A percentile compares a stretch with the other conserved stretches of the same genome.
Conservation (phyloP, 192 early-diverging fungal genomes). For the Globomyces pollinis-pini region DNA sequence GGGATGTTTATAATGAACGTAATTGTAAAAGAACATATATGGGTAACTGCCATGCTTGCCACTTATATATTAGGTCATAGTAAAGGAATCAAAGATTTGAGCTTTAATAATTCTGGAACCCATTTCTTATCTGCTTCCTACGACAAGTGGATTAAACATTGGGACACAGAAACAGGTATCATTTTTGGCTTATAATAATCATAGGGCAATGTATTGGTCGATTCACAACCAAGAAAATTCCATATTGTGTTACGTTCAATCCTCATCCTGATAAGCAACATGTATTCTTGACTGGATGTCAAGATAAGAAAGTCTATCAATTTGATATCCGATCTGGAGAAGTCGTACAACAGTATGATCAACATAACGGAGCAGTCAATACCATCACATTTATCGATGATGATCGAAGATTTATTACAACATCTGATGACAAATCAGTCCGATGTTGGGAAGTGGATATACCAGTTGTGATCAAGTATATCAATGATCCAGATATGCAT, state of each 20-base stretch:
- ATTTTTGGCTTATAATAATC: slow-evolving; percentile 32
- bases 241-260: slow-evolving; percentile 86
- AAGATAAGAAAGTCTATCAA: slow-evolving; percentile 88
- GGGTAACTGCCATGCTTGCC: too few relatives aligned
- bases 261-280: slow-evolving; percentile 82
- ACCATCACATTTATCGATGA: slow-evolving; percentile 96
- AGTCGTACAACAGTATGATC: slow-evolving; percentile 90
- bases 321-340: slow-evolving; percentile 80
- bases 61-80: too few relatives aligned
- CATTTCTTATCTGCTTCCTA: slow-evolving; percentile 82
- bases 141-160: slow-evolving; percentile 88
- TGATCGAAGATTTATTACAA: slow-evolving; percentile 88
- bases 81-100: slow-evolving; percentile 87
- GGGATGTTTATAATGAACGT: slow-evolving; percentile 93
- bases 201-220: slow-evolving; percentile 72
- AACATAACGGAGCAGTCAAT: slow-evolving; percentile 94
- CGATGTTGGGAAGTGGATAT: slow-evolving; percentile 98
- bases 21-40: slow-evolving; percentile 73
- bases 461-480: slow-evolving; percentile 95
- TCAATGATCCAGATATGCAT: slow-evolving; percentile 95
- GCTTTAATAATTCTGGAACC: slow-evolving; percentile 79
- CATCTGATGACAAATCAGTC: slow-evolving; percentile 94
- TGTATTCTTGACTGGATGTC: slow-evolving; percentile 83
- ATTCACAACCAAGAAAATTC: slow-evolving; percentile 71
- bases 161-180: slow-evolving; percentile 99